Base-by-base conservation (phyloP, 139 green algal species). In the Chlamydomonas sp. region DNA sequence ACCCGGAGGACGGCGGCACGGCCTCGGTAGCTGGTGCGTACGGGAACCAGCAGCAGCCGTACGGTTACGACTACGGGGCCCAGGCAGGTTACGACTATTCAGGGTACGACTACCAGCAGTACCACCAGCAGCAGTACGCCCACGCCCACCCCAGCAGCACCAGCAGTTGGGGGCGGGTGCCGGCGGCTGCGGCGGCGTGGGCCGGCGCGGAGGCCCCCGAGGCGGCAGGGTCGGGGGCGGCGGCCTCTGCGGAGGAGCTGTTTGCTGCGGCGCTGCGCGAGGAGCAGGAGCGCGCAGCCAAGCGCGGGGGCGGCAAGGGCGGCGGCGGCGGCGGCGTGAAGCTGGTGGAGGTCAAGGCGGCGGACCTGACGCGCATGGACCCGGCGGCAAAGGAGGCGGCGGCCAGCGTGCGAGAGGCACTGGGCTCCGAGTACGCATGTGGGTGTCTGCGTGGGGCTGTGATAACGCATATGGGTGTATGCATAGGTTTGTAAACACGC, bases 361-460 rank as follows among this genome's bases (percentile, higher is more conserved):
- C 89, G 74, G 69, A 91, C 4, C 88, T 97, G n/a, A 93, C 87
- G 4, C 85, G 92, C 49, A 89, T 96, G 71, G 88, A 94, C 72
- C 89, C 94, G 0, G 89, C 88, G 18, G 83, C 88, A 62, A 71
- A 82, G 5, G 92, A 93, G 49, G 92, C 93, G 12, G 76, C 84
- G 2, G 67, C 90, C n/a, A 92, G 85, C 58, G 80, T 93, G 63
- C 86, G 91, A 6, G 85, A 91, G 17, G 93, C 95, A 15, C 91
- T 97, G 63, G 95, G 95, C 14, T 15, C 81, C 4, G 94, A 96
- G 64, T 97, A 97, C 79, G 95, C 89, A 79, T 58, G 89, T 92
- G 74, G 57, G 86, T 80, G 63, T 12, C 4, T 12, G 5, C 15
- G 77, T 18, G 17, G 71, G 71, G 3, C 31, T 49, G 31, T 49